These are phyloP conservation scores for Sodiomyces alkalinus DNA, from an alignment of 2,329 filamentous ascomycete genomes.

Conservation along the genomic window DNA sequence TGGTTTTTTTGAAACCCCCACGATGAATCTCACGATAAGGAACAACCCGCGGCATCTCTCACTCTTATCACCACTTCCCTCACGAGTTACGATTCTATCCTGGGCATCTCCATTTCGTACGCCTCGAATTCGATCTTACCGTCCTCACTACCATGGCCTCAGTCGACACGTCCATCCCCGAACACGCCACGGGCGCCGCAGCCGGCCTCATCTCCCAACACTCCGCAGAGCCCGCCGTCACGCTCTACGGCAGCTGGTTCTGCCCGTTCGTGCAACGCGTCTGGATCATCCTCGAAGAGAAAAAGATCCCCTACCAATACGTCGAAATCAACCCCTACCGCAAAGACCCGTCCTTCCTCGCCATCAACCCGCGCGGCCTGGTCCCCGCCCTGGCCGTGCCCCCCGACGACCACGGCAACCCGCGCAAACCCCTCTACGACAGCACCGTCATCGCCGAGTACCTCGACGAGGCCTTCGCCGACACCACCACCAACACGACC, in stretches of 20 bases:
- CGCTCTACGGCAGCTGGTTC: conserved; percentile 64
- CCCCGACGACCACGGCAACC: conserved; percentile 11
- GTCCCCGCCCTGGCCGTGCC: conserved; percentile 53
- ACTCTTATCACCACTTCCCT: no score
- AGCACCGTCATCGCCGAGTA: conserved; percentile 61
- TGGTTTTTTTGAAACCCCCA: no score
- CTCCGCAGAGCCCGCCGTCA: conserved; percentile 33
- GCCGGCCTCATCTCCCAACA: conserved; percentile 30
- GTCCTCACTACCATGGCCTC: conserved; percentile 25
- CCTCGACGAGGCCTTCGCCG: conserved; percentile 53
- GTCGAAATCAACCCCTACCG: conserved; percentile 66
- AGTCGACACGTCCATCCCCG: conserved; percentile 32
- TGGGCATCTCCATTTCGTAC: no score
- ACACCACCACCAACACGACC: no score
- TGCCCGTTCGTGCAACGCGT: conserved; percentile 55
- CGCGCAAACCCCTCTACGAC: conserved; percentile 51
- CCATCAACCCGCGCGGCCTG: conserved; percentile 59
- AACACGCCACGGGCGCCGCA: conserved; percentile 32
- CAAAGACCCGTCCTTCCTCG: conserved; percentile 52
- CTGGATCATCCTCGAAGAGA: conserved; percentile 62
- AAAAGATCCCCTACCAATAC: conserved; percentile 59
- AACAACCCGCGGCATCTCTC: no score
- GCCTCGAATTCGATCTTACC: not conserved
- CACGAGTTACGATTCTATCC: no score
- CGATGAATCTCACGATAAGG: no score